Percentiles rank a stretch among this genome's conserved stretches.
These are phyloP conservation scores for Colletotrichum liriopes DNA, from an alignment of 2,329 filamentous ascomycete genomes.

Conservation along the genomic window DNA sequence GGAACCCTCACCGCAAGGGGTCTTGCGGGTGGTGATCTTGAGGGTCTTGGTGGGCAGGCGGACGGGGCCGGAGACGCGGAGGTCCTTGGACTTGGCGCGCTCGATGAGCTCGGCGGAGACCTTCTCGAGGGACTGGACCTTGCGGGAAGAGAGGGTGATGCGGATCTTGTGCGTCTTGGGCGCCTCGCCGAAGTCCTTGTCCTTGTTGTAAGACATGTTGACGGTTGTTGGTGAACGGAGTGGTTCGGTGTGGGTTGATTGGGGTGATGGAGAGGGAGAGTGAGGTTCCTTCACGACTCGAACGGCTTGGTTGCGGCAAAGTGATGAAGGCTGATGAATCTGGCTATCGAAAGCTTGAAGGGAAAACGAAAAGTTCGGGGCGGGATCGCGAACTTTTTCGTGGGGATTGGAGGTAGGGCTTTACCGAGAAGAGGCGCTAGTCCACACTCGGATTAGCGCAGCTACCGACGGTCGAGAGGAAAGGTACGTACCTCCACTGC, in stretches of 20 bases:
- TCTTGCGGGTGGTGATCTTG: constrained; percentile 98
- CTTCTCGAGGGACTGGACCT: constrained; percentile 96
- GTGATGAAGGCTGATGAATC: constrained; percentile 76
- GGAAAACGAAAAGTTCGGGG: neutral
- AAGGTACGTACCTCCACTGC: constrained; percentile 2
- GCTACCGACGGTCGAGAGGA: neutral
- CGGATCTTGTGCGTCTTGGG: constrained; percentile 98
- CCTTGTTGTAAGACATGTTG: constrained; percentile 96
- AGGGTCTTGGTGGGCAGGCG: constrained; percentile 97
- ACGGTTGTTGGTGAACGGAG: constrained; percentile 39
- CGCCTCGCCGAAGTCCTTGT: constrained; percentile 94
- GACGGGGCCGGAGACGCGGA: constrained; percentile 92
- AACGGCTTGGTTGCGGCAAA: constrained; percentile 82
- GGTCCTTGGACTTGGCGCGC: constrained; percentile 98
- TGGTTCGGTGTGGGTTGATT: constrained; percentile 21
- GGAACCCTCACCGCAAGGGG: constrained; percentile 97
- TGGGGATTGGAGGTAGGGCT: constrained; percentile 44
- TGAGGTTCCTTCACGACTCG: constrained; percentile 82
- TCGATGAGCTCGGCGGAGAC: constrained; percentile 99
- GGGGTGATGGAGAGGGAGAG: constrained; percentile 6
- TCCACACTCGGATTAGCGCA: neutral
- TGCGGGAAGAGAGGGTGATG: constrained; percentile 86
- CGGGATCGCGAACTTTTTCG: constrained; percentile 44
- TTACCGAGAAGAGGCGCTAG: constrained; percentile 18
- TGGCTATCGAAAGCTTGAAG: constrained; percentile 40